Conservation (phyloP, 192 early-diverging fungal species). For the Dissophora ornata region DNA sequence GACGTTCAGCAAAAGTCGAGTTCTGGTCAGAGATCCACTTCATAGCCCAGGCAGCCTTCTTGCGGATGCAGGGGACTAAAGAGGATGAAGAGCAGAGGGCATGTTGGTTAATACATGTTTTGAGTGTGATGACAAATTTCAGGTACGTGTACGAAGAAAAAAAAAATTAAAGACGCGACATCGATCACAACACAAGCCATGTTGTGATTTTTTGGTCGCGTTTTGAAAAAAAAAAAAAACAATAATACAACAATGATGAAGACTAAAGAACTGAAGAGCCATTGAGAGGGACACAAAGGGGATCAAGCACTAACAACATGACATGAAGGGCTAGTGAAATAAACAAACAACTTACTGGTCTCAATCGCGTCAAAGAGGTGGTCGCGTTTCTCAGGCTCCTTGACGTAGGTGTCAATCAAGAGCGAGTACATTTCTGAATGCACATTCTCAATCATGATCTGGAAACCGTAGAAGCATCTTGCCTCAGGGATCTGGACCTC, state of each 20-base stretch:
- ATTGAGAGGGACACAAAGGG: too few species aligned
- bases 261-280: too few species aligned
- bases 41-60: constrained; percentile 98
- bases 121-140: too few species aligned
- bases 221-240: constrained; percentile 1
- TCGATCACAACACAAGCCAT: constrained; percentile 19
- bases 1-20: constrained; percentile 89
- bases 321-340: too few species aligned
- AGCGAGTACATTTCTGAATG: constrained; percentile 96
- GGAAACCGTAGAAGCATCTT: constrained; percentile 95
- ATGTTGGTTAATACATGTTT: too few species aligned
- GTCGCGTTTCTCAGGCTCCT: constrained; percentile 82
- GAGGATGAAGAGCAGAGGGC: constrained; percentile 4
- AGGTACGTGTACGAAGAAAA: too few species aligned
- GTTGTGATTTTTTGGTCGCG: not conserved
- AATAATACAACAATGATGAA: not conserved
- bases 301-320: too few species aligned
- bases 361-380: constrained; percentile 95
- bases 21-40: constrained; percentile 87
- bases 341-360: constrained; percentile 72
- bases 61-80: constrained; percentile 91
- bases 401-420: constrained; percentile 95
- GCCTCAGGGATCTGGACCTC: constrained; percentile 97
- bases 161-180: constrained; percentile 12
- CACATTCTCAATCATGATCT: constrained; percentile 99